Percentiles rank a stretch among this genome's conserved stretches.
Evolutionary conservation across 306 rosid species (phyloP).

Genomic region (Cucumis hystrix): DNA sequence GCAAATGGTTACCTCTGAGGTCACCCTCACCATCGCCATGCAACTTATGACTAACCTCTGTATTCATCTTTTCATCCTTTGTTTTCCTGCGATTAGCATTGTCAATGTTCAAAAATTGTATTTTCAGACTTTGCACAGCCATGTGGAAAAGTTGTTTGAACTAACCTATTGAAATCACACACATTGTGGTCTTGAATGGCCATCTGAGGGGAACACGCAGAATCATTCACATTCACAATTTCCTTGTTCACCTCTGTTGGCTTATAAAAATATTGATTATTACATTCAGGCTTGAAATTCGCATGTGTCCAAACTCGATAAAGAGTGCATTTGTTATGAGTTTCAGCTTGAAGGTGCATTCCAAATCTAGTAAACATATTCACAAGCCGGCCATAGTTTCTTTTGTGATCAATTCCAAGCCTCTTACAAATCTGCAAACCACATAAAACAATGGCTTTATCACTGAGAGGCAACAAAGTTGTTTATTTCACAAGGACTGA

Average conservation of each 20-base stretch:
- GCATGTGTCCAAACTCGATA: slow-evolving; percentile 66
- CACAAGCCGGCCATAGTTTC: slow-evolving; percentile 43
- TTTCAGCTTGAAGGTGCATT: slow-evolving; percentile 61
- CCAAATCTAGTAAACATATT: slow-evolving; percentile 62
- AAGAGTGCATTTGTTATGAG: slow-evolving; percentile 32
- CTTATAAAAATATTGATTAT: slow-evolving; percentile 20
- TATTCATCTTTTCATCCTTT: slow-evolving; percentile 18
- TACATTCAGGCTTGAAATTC: slow-evolving; percentile 41
- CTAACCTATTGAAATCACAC: slow-evolving; percentile 9
- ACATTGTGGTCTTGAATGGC: too few relatives aligned
- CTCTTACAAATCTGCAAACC: slow-evolving; percentile 46
- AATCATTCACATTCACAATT: slow-evolving; percentile 15
- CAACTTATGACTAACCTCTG: slow-evolving; percentile 21
- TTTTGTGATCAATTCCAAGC: slow-evolving; percentile 74
- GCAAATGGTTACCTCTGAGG: slow-evolving; percentile 6
- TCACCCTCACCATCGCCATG: slow-evolving; percentile 22
- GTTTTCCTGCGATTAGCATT: slow-evolving; percentile 14
- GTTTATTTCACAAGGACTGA: not conserved
- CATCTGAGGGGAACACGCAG: not conserved
- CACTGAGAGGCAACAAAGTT: not conserved
- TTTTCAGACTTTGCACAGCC: slow-evolving; percentile 13
- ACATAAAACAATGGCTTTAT: slow-evolving; percentile 4
- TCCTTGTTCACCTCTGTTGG: slow-evolving; percentile 15
- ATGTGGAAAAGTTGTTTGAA: slow-evolving; percentile 14
- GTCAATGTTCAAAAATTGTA: slow-evolving; percentile 16